These are phyloP conservation scores for Aureobasidium musti DNA, from an alignment of 2,329 filamentous ascomycete species.

Conservation along the genomic window DNA sequence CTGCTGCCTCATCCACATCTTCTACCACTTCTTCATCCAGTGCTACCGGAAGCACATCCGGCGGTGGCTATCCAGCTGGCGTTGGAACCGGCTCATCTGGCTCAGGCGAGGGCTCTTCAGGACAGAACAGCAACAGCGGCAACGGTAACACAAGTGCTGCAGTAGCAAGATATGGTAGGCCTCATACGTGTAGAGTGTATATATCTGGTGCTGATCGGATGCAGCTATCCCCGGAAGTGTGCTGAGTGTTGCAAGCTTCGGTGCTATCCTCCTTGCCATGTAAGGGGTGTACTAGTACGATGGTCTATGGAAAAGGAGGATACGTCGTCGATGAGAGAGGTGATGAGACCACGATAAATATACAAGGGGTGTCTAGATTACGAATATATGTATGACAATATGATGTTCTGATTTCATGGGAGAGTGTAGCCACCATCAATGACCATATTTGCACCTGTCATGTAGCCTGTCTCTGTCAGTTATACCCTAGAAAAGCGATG, in stretches of 20 bases:
- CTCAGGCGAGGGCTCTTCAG: slow-evolving; percentile 14
- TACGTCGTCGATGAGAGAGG: neutral
- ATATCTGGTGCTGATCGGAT: neutral
- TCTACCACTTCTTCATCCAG: slow-evolving; percentile 1
- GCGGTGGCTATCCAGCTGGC: neutral
- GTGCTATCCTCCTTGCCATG: neutral
- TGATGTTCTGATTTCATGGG: slow-evolving; percentile 29
- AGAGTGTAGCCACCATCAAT: slow-evolving; percentile 55
- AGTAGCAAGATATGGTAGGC: neutral
- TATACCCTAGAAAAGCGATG: no score
- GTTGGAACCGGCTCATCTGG: slow-evolving; percentile 17
- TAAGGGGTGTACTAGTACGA: neutral
- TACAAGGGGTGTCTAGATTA: neutral
- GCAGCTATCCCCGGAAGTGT: neutral
- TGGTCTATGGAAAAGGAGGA: no score
- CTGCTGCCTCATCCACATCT: neutral
- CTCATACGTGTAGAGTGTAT: neutral
- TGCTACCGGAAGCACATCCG: neutral
- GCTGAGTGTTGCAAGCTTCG: neutral
- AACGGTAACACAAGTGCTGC: neutral
- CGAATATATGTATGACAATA: neutral
- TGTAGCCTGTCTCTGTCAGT: slow-evolving; percentile 42
- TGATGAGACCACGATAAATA: neutral
- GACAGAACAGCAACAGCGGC: neutral
- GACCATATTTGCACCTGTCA: slow-evolving; percentile 52